These are phyloP conservation scores for Corylus americana DNA, from an alignment of 306 rosid species.

Conservation along the genomic window DNA sequence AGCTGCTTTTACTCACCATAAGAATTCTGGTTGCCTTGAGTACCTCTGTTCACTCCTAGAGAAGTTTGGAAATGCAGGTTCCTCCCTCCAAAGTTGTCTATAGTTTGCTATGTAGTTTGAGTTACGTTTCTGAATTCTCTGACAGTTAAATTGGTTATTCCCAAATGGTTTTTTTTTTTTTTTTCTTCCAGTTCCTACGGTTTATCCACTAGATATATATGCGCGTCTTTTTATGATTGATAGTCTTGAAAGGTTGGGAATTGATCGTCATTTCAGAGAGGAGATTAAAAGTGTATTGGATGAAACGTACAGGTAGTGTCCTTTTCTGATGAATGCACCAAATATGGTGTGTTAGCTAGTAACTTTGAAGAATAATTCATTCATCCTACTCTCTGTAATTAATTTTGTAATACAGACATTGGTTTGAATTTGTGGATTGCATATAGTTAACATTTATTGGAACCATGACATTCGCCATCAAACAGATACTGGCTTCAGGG, in stretches of 20 bases:
- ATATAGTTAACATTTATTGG: background rate
- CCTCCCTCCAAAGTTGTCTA: background rate
- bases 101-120: slow-evolving; percentile 8
- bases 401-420: background rate
- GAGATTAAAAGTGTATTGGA: slow-evolving; percentile 67
- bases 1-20: slow-evolving; percentile 53
- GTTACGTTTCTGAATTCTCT: background rate
- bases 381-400: background rate
- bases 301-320: slow-evolving; percentile 67
- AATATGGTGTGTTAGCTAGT: background rate
- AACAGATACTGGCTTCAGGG: slow-evolving; percentile 67
- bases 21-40: slow-evolving; percentile 63
- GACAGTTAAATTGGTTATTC: slow-evolving; percentile 13
- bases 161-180: background rate
- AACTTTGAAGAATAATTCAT: background rate
- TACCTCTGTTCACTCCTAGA: slow-evolving; percentile 57
- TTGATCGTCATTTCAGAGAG: slow-evolving; percentile 61
- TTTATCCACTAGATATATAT: slow-evolving; percentile 69
- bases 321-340: slow-evolving; percentile 21
- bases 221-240: slow-evolving; percentile 71
- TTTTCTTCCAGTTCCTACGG: slow-evolving; percentile 61
- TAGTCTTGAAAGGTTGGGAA: slow-evolving; percentile 72
- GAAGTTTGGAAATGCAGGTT: slow-evolving; percentile 71
- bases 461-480: slow-evolving; percentile 11
- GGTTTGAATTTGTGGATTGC: background rate